A percentile compares a stretch with the other conserved stretches of the same genome.
Evolutionary conservation across 441 rosid species (phyloP).

Genomic region (Erodium texanum): DNA sequence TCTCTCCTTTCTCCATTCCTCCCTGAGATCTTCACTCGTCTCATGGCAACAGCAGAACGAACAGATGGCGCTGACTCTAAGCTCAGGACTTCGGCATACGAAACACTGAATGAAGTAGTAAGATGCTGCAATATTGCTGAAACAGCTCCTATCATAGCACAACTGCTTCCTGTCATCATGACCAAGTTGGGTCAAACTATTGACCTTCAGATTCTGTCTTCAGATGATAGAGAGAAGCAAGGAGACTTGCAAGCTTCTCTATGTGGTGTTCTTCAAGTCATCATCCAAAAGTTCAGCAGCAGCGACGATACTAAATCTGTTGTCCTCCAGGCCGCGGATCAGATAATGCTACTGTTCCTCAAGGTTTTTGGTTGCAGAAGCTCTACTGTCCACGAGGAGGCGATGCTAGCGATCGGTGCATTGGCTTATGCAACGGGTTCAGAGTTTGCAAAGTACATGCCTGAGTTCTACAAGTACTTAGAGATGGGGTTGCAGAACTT

Average conservation of each 20-base stretch:
- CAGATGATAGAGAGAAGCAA: slow-evolving; percentile 38
- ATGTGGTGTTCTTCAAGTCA: slow-evolving; percentile 55
- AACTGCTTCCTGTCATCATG: slow-evolving; percentile 35
- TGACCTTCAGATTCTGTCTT: slow-evolving; percentile 29
- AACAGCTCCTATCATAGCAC: slow-evolving; percentile 35
- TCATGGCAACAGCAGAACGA: slow-evolving; percentile 51
- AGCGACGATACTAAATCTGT: slow-evolving; percentile 23
- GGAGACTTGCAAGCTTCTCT: slow-evolving; percentile 41
- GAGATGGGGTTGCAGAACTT: slow-evolving; percentile 37
- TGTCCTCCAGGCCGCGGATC: slow-evolving; percentile 18
- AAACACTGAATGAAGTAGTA: slow-evolving; percentile 40
- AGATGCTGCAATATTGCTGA: slow-evolving; percentile 41
- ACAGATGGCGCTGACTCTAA: slow-evolving; percentile 38
- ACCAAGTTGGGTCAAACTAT: slow-evolving; percentile 34
- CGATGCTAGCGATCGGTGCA: slow-evolving; percentile 26
- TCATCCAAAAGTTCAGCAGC: slow-evolving; percentile 36
- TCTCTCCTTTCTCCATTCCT: slow-evolving; percentile 30
- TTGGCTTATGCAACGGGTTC: slow-evolving; percentile 15
- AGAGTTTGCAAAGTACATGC: too few species aligned
- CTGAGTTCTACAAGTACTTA: too few species aligned
- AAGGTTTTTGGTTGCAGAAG: slow-evolving; percentile 19
- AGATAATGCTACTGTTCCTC: slow-evolving; percentile 20
- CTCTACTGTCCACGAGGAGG: slow-evolving; percentile 22
- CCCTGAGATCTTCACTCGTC: slow-evolving; percentile 45
- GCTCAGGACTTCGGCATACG: slow-evolving; percentile 40